Conservation (phyloP, 108 stramenopile genomes). For the Skeletonema marinoi region DNA sequence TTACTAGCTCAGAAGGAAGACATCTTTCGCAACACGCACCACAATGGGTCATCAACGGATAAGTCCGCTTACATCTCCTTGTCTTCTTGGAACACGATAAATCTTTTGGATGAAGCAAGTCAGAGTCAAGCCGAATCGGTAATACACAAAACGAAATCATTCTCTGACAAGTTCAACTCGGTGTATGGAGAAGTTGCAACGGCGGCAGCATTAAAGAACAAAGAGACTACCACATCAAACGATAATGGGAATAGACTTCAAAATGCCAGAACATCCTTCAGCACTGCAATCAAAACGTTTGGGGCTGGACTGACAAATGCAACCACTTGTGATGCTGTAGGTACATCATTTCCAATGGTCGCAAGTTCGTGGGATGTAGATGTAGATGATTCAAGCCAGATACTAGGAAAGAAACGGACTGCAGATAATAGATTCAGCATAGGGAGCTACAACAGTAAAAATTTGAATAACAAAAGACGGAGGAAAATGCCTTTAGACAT, state of each 20-base stretch:
- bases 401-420: background rate
- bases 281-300: background rate
- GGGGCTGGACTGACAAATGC: background rate
- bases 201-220: background rate
- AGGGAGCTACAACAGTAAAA: background rate
- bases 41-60: background rate
- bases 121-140: background rate
- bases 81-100: background rate
- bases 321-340: background rate
- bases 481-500: background rate
- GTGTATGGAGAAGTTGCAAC: conserved; percentile 4
- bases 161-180: background rate
- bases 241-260: background rate
- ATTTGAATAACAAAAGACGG: background rate
- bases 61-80: background rate
- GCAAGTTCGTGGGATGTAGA: conserved; percentile 8
- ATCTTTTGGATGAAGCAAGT: background rate
- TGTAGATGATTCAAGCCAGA: background rate
- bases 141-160: background rate
- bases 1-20: background rate
- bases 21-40: background rate
- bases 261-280: background rate
- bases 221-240: background rate
- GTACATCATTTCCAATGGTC: background rate
- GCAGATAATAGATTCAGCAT: background rate